Evolutionary conservation across 768 basidiomycete genomes (phyloP), one percentile per base, ranked within the genome.

Genomic region (Nidularia pulvinata): DNA sequence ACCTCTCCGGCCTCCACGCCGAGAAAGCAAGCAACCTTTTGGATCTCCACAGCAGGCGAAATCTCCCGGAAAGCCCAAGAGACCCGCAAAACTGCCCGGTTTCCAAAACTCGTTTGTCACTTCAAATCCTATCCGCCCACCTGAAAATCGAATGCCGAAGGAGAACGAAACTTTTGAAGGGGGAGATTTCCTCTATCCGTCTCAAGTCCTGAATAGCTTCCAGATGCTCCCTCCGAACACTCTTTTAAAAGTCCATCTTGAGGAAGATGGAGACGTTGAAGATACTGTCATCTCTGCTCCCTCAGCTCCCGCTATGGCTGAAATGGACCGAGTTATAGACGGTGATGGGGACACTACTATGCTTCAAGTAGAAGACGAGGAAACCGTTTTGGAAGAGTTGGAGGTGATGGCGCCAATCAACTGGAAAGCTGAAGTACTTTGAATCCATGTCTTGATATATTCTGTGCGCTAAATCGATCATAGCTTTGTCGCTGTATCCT

Each of bases 391-490:
- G 16, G 74, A 76, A 48, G 71, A 69, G 33, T 14, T 66, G 9
- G 68, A 74, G 14, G 61, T 63, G 7, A 57, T 75, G n/a, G 69
- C 73, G 39, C 70, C 71, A 48, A 69, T 78, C 10, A 79, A 82
- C 55, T 82, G 82, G 81, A 79, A 73, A 54, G 70, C 73, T 14
- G 80, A 85, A 74, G 88, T 89, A 63, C 19, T 69, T 65, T 39
- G 7, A 7, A 32, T 37, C 7, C 6, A 10, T 22, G n/a, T 50
- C 48, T 49, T 37, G 39, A 22, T 33, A 47, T 45, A 11, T 25
- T 37, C n/a, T n/a, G n/a, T n/a, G n/a, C n/a, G n/a, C n/a, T n/a
- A n/a, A n/a, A n/a, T n/a, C n/a, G n/a, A n/a, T n/a, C n/a, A n/a
- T n/a, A n/a, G n/a, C n/a, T n/a, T n/a, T n/a, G n/a, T n/a, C n/a